Evolutionary conservation across 2,329 filamentous ascomycete species (phyloP), one percentile per base, ranked within the genome.

Genomic region (Pezicula radicicola): DNA sequence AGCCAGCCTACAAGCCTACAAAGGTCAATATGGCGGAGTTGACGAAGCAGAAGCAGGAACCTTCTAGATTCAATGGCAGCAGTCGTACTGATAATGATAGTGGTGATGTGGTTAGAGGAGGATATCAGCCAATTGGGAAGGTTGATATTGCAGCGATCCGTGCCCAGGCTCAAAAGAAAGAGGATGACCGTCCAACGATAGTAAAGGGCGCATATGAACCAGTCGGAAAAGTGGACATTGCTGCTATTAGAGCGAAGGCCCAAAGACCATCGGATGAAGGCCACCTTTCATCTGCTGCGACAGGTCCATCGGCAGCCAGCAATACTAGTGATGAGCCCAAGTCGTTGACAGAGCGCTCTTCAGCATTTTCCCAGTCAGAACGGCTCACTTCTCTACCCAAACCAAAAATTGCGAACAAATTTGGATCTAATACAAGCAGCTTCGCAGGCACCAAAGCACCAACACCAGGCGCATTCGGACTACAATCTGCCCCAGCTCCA

Each of bases 181-280:
- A 79, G 43, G 91, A 97, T 64, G 88, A 96, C 60, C 80, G 91
- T 50, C 94, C 94, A 3, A 82, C 87, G 1, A 81, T 84, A 5
- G 89, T 97, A 18, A 97, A 96, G 72, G 94, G 94, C 40, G 83
- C 92, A 21, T 99, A 99, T 66, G 89, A 97, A 70, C 94, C 94
- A 2, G 78, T 97, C 18, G 94, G 94, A 44, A 97, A 97, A 73
- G 93, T 99, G 9, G 94, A 99, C 62, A 97, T 99, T 70, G 90
- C 90, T 41, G 92, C 93, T 19, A 97, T 99, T 65, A 84, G 90
- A 58, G 87, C 93, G 19, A 87, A 84, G 70, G 87, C 91, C 6
- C 89, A 94, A 70, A 87, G 83, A 58, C 81, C 81, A 45, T 65
- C 60, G 43, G 69, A 65, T 46, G 69, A 66, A 21, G 59, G 66